Percentiles rank a stretch among this genome's conserved stretches.
These are phyloP conservation scores for Flaveria sonorensis DNA, from an alignment of 129 eudicot genomes.

Conservation along the genomic window DNA sequence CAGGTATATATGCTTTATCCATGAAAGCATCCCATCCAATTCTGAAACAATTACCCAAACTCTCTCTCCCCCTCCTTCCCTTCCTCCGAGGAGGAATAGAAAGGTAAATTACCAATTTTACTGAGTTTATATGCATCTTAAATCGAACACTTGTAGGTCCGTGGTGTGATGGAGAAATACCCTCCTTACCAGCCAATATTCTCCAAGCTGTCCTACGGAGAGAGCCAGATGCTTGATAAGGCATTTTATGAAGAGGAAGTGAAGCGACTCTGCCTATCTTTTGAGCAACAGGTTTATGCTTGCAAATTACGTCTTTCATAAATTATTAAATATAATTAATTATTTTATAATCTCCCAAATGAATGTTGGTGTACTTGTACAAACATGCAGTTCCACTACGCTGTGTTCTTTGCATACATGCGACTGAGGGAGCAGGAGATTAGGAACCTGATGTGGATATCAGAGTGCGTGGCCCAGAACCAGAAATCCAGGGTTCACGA, in stretches of 20 bases:
- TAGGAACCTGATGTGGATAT: slow-evolving; percentile 98
- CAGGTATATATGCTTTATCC: slow-evolving; percentile 54
- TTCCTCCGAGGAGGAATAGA: background rate
- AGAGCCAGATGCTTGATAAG: slow-evolving; percentile 98
- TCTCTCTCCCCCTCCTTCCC: background rate
- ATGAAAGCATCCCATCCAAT: background rate
- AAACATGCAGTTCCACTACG: slow-evolving; percentile 80
- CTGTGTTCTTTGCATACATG: slow-evolving; percentile 89
- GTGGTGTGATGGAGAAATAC: slow-evolving; percentile 94
- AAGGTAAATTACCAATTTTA: background rate
- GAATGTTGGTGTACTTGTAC: background rate
- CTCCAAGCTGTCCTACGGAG: slow-evolving; percentile 86
- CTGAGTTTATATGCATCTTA: background rate
- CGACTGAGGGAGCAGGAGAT: slow-evolving; percentile 95
- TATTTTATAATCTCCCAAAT: background rate
- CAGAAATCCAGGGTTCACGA: slow-evolving; percentile 96
- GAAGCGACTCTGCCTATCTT: slow-evolving; percentile 89
- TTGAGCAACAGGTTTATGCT: slow-evolving; percentile 90
- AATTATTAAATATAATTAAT: background rate
- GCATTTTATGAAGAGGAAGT: slow-evolving; percentile 99
- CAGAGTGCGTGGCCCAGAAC: slow-evolving; percentile 97
- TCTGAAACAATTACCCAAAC: background rate
- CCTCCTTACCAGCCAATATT: slow-evolving; percentile 97
- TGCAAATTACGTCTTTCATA: background rate
- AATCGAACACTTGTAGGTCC: slow-evolving; percentile 51